Conservation (phyloP, 1,139 yeast species). For the Yamadazyma epiphylla region DNA sequence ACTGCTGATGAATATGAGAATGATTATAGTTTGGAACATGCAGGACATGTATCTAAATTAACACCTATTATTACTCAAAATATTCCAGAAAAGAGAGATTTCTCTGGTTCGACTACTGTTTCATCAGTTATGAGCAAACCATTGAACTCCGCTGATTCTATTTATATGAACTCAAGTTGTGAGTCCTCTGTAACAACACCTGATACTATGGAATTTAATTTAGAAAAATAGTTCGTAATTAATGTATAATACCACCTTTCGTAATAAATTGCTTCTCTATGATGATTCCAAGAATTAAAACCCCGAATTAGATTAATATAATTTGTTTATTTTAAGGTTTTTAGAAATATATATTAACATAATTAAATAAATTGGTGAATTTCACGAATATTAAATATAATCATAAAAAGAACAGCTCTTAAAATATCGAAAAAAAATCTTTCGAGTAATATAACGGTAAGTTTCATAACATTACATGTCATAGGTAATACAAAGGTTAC, state of each 20-base stretch:
- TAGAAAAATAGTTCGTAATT: slow-evolving; percentile 4
- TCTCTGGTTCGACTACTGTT: slow-evolving; percentile 15
- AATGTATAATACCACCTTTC: slow-evolving; percentile 1
- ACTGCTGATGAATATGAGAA: slow-evolving; percentile 10
- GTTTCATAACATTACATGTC: too few species aligned
- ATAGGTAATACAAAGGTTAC: too few species aligned
- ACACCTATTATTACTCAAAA: neutral
- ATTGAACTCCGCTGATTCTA: slow-evolving; percentile 11
- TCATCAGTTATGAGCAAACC: slow-evolving; percentile 21
- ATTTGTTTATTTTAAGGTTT: too few species aligned
- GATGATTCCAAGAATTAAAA: too few species aligned
- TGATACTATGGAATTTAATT: slow-evolving; percentile 12
- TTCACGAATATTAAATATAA: too few species aligned
- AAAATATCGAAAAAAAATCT: too few species aligned
- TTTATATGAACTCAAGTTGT: slow-evolving; percentile 7
- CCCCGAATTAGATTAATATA: too few species aligned
- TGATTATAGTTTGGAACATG: neutral
- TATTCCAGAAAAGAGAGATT: slow-evolving; percentile 10
- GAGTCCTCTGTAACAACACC: slow-evolving; percentile 16
- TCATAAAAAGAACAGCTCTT: too few species aligned
- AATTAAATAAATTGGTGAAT: too few species aligned
- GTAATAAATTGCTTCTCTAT: too few species aligned
- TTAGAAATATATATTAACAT: too few species aligned
- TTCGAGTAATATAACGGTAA: too few species aligned
- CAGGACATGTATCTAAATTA: neutral